Evolutionary conservation across 345 rosid species (phyloP), one percentile per base, ranked within the genome.

Genomic region (Psidium guajava): DNA sequence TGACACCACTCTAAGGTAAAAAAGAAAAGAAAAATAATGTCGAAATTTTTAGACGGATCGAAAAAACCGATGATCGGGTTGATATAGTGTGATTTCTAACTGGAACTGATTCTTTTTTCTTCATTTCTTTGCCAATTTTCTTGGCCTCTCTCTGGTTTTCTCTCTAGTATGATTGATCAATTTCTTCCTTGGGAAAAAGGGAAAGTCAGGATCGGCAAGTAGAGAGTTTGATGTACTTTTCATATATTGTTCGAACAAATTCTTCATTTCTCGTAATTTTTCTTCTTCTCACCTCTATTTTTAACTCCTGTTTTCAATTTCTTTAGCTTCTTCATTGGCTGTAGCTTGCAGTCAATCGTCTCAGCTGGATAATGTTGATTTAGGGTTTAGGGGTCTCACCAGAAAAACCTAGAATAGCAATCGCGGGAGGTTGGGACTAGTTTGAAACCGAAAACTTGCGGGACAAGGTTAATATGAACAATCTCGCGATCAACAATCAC

Each of bases 71-170:
- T 28, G 2, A 14, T 27, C 0, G 4, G 4, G 40, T 14, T 14
- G 40, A 14, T 27, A 27, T 14, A 28, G 10, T 14, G 42, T 27
- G 1, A 27, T 61, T 61, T 28, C 4, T 28, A 2, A 28, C 18
- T 61, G 7, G 22, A 61, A 61, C 0, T 15, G 0, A 15, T 0
- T 28, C 28, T 14, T 11, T 7, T 61, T 6, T 0, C 0, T 28
- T 14, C 5, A n/a, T 0, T 14, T 6, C 18, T 27, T 61, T 8
- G 6, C 14, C 2, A 6, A 59, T 27, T 61, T 61, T 27, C 21
- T 1, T 0, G 74, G 40, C 40, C 20, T 40, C 73, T 59, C 40
- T 59, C 5, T 14, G 0, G 14, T 6, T 5, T 20, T 27, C 36
- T 59, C 73, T 32, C 73, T 27, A 13, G 21, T 27, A 14, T 59